Evolutionary conservation across 1,139 yeast genomes (phyloP), one percentile per base, ranked within the genome.

Genomic region (Lodderomyces pseudojiufengensis): DNA sequence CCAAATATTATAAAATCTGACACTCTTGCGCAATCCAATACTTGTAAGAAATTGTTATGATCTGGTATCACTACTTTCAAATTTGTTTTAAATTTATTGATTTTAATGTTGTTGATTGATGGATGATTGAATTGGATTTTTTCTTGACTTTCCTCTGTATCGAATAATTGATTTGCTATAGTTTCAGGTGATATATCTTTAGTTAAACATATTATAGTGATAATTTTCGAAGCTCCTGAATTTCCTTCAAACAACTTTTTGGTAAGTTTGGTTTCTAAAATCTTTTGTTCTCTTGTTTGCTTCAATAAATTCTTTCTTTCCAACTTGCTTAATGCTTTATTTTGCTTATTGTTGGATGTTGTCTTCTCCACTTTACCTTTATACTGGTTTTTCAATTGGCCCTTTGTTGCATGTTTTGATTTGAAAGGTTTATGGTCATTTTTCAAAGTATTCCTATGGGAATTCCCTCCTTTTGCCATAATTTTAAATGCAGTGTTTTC

Each of bases 1-100:
- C 88, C 95, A 56, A 92, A 84, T 1, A 94, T 63, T 2, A 88
- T 94, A 55, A 79, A 87, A 61, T 94, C 98, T 0, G 97, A 81
- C 3, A 85, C 77, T 54, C 86, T 85, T 21, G 95, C 88, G 24
- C 95, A 83, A 61, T 94, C 98, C 40, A 94, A 58, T 27, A 92
- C 72, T 12, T 84, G 67, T 27, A 86, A 59, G 39, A 88, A 73
- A 52, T 83, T 76, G 32, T 67, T 59, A 59, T 75, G 76, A 46
- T 84, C 83, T 1, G 96, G 95, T 16, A 88, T 62, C 18, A 92
- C 73, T 42, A 87, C 70, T 51, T 86, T 84, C 40, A 92, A 54
- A 49, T 77, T 80, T 38, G 92, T 74, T 59, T 84, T 85, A 60
- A 84, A 92, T 43, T 88, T 75, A 23, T 70, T 64, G 21, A 85